Evolutionary conservation across 345 rosid genomes (phyloP).

Genomic region (Eutrema japonicum): DNA sequence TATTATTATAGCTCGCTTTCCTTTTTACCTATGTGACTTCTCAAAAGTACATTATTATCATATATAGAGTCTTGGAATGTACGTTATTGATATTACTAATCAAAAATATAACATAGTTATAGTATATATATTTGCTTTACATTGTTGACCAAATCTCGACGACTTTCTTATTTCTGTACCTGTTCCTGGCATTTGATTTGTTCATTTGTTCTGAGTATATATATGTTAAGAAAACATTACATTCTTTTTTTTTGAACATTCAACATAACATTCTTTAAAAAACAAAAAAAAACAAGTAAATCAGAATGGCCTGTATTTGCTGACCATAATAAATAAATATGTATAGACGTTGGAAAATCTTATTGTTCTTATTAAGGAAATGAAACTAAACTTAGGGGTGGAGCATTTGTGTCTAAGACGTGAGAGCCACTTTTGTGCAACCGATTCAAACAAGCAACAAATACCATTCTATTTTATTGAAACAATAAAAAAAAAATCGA

Average conservation of each 20-base stretch:
- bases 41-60: conserved; percentile 5
- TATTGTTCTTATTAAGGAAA: no score
- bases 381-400: no score
- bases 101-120: background rate
- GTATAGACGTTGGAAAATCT: no score
- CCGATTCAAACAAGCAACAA: no score
- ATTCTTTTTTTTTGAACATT: no score
- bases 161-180: conserved; percentile 13
- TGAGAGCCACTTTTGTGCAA: no score
- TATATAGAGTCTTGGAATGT: conserved; percentile 1
- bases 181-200: background rate
- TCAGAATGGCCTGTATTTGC: background rate
- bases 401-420: no score
- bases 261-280: background rate
- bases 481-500: no score
- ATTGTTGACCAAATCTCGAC: conserved; percentile 17
- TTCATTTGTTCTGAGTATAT: conserved; percentile 10
- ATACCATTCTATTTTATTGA: no score
- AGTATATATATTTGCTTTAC: background rate
- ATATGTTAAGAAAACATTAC: background rate
- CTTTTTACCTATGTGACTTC: conserved; percentile 4
- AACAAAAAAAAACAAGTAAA: background rate
- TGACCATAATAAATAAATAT: no score
- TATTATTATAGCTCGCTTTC: background rate
- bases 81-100: background rate